Evolutionary conservation across 208 protist genomes (phyloP), one percentile per base, ranked within the genome.

Genomic region (Leishmania guyanensis): DNA sequence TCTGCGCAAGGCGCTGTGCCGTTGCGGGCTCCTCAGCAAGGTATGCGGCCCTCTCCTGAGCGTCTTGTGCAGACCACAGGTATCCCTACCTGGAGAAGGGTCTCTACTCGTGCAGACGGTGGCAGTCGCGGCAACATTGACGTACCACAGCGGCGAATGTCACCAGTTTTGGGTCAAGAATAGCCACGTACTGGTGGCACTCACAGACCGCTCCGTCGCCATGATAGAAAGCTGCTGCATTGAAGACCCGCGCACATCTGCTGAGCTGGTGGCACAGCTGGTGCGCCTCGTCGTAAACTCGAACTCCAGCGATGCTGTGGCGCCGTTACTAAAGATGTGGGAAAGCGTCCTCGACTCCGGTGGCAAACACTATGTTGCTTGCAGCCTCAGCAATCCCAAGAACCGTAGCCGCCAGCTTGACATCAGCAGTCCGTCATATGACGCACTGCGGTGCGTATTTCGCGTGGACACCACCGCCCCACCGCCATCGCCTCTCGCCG

Each of bases 261-360:
- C 82, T 36, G 86, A 86, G 48, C 73, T 89, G 26, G 74, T 86
- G 48, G 72, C 69, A 3, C 88, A 91, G 79, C 56, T 91, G 56
- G 81, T 81, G 76, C 88, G 88, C 14, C 79, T 91, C 62, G 82
- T 81, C 36, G 79, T 91, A 48, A 91, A 91, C 73, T 69, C 80
- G 22, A 66, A 83, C 58, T 58, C 51, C 4, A 65, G 5, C 29
- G 56, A 64, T 43, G 66, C 78, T 4, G 83, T 62, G 3, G 50
- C 60, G 14, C 29, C 80, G 17, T 33, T 89, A 17, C 85, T 75
- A 20, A 51, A 39, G 29, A 39, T 83, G 48, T 91, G 88, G 85
- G 3, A 70, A 5, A 39, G 9, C n/a, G 66, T 70, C 48, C 85
- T 91, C 8, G 76, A 83, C 56, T 39, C 51, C 17, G 53, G n/a